A percentile compares a stretch with the other conserved stretches of the same genome.
Evolutionary conservation across 345 rosid genomes (phyloP).

Genomic region (Brassica rapa): DNA sequence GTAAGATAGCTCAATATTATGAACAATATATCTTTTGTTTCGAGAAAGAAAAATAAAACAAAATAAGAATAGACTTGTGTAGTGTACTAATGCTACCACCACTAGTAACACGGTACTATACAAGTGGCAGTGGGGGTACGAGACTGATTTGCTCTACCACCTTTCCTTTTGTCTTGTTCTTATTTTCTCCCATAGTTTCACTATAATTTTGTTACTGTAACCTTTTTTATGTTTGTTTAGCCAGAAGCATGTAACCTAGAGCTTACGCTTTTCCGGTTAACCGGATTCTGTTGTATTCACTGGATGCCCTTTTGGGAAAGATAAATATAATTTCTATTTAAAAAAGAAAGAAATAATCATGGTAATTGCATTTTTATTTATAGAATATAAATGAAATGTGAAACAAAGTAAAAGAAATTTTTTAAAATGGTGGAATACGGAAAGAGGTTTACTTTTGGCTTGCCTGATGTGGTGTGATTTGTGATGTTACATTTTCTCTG

Average conservation of each 20-base stretch:
- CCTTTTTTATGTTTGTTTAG: background rate
- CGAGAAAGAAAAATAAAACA: background rate
- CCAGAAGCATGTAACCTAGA: too few species aligned
- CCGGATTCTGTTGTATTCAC: too few species aligned
- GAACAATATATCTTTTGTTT: background rate
- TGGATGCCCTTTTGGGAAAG: too few species aligned
- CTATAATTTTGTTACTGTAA: background rate
- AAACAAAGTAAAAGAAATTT: background rate
- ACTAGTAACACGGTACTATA: background rate
- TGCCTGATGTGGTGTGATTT: constrained; percentile 43
- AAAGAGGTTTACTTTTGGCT: background rate
- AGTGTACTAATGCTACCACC: constrained; percentile 1
- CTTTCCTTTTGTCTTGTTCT: background rate
- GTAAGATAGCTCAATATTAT: background rate
- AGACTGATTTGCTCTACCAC: background rate
- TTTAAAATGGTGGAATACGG: background rate
- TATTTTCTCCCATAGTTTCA: background rate
- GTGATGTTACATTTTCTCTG: constrained; percentile 37
- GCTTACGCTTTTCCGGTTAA: too few species aligned
- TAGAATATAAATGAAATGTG: background rate
- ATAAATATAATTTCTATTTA: too few species aligned
- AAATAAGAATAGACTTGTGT: background rate
- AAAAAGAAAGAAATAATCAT: too few species aligned
- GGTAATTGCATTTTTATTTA: background rate
- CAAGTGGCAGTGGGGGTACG: background rate